Conservation (phyloP, 306 rosid species). For the Malus domestica region DNA sequence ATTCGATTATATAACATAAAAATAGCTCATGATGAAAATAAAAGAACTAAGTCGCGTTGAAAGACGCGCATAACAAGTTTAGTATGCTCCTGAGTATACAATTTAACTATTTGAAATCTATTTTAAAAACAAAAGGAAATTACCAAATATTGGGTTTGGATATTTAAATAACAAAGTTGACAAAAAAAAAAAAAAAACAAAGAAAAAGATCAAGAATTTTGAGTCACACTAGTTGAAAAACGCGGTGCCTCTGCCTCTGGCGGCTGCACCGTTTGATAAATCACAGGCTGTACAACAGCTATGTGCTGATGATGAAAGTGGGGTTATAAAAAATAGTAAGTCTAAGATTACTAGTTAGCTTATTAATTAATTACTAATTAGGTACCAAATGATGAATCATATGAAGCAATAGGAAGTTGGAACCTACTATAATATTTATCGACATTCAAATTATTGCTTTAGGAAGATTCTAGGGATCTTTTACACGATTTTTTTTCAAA, state of each 20-base stretch:
- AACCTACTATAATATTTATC: background rate
- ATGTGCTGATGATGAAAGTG: background rate
- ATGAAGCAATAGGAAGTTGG: background rate
- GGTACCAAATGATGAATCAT: background rate
- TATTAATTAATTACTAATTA: background rate
- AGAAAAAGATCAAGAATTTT: background rate
- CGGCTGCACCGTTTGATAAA: background rate
- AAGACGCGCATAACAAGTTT: too few relatives aligned
- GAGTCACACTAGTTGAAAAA: background rate
- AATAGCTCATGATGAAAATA: too few relatives aligned
- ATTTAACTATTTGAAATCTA: background rate
- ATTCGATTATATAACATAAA: too few relatives aligned
- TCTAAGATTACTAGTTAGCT: background rate
- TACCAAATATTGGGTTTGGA: background rate
- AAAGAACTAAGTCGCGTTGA: too few relatives aligned
- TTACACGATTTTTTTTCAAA: background rate
- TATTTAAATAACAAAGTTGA: background rate
- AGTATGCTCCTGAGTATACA: too few relatives aligned
- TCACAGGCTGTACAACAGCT: background rate
- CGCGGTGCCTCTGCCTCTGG: background rate
- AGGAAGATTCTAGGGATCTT: background rate
- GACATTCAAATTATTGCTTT: background rate
- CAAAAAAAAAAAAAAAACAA: background rate
- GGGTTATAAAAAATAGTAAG: background rate
- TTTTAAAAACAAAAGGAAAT: background rate